Percentiles rank a stretch among this genome's conserved stretches.
Conservation (phyloP, 148 eudicot genomes). For the Cornus florida region DNA sequence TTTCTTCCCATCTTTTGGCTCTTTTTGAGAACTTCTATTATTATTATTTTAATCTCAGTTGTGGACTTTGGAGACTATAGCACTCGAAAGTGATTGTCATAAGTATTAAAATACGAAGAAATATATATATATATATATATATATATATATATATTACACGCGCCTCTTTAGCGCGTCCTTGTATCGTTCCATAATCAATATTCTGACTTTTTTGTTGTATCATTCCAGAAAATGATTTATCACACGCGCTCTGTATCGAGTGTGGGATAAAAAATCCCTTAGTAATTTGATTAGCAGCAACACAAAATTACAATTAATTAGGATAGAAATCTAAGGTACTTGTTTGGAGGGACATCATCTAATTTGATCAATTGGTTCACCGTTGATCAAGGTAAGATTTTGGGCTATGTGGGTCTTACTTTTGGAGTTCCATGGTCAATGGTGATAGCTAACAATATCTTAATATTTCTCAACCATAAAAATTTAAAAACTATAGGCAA, state of each 20-base stretch:
- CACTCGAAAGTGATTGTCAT: conserved; percentile 36
- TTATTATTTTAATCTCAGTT: not conserved
- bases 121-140: not conserved
- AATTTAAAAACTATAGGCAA: not conserved
- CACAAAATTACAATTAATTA: not conserved
- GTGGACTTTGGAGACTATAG: conserved; percentile 16
- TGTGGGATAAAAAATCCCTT: not conserved
- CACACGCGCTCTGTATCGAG: too few species aligned
- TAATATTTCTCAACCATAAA: not conserved
- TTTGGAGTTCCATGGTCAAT: not conserved
- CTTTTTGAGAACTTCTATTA: conserved; percentile 22
- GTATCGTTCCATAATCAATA: too few species aligned
- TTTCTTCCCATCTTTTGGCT: conserved; percentile 10
- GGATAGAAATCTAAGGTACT: not conserved
- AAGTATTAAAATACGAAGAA: conserved; percentile 15
- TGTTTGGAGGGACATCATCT: not conserved
- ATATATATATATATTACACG: not conserved
- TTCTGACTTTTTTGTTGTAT: too few species aligned
- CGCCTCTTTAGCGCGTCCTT: not conserved
- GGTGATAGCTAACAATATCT: conserved; percentile 5
- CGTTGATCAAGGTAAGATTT: not conserved
- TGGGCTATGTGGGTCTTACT: not conserved
- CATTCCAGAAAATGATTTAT: too few species aligned
- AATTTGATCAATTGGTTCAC: not conserved
- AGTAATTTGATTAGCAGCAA: not conserved